phyloP scores from a whole-genome alignment of 2,329 filamentous ascomycete species.

The Pseudohalonectria lignicola region DNA sequence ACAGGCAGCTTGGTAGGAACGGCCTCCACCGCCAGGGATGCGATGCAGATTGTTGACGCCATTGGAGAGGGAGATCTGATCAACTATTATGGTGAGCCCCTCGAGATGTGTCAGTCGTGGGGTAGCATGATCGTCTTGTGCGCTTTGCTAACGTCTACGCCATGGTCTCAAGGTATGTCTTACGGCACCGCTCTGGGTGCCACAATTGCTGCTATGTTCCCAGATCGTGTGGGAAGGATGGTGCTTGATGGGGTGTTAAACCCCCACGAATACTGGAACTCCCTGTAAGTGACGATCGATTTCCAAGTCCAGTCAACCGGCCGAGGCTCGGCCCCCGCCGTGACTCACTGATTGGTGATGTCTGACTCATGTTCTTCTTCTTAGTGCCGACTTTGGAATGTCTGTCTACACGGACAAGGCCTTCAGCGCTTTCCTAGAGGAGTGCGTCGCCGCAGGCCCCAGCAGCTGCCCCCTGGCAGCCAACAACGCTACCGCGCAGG shows the following conservation, averaged over 20 bases:
- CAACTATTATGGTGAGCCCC: no score
- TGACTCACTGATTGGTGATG: neutral
- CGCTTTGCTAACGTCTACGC: no score
- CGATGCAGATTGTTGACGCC: conserved; percentile 14
- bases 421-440: conserved; percentile 13
- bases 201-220: conserved; percentile 26
- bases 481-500: conserved; percentile 11
- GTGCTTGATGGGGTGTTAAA: conserved; percentile 25
- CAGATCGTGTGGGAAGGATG: conserved; percentile 19
- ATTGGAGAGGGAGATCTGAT: no score
- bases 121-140: no score
- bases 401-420: conserved; percentile 11
- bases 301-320: no score
- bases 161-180: conserved; percentile 17
- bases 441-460: conserved; percentile 12
- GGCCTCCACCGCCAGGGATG: conserved; percentile 5
- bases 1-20: conserved; percentile 5
- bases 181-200: conserved; percentile 24
- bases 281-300: no score
- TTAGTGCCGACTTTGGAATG: no score
- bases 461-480: conserved; percentile 14
- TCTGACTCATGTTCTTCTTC: neutral
- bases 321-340: neutral
- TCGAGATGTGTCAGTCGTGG: no score
- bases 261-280: conserved; percentile 20